phyloP scores from a whole-genome alignment of 2,329 filamentous ascomycete genomes.

The Aschersonia sp. region DNA sequence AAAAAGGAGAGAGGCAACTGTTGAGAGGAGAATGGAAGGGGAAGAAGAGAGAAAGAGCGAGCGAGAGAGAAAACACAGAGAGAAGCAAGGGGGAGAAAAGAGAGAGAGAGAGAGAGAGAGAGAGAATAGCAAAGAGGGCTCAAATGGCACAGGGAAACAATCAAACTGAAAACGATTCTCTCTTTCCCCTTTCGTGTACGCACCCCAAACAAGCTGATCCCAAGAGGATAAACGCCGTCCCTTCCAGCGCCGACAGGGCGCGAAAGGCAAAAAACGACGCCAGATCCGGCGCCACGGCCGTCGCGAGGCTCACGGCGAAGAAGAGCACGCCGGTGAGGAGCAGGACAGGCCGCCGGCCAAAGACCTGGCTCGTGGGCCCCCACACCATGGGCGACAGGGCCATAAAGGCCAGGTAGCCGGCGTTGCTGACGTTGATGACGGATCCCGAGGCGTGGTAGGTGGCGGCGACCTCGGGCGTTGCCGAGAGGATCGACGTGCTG shows the following conservation, averaged over 20 bases:
- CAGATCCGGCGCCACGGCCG: conserved; percentile 57
- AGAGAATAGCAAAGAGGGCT: too few species aligned
- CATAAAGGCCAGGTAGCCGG: conserved; percentile 63
- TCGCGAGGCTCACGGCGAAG: conserved; percentile 54
- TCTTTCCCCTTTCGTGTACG: conserved; percentile 9
- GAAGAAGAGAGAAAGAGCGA: too few species aligned
- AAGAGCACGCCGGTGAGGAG: conserved; percentile 48
- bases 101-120: too few species aligned
- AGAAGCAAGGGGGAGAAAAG: too few species aligned
- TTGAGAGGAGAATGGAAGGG: too few species aligned
- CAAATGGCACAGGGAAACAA: too few species aligned
- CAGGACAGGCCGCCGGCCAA: conserved; percentile 41
- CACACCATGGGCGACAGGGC: conserved; percentile 55
- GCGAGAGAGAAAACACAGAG: too few species aligned
- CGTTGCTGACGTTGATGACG: conserved; percentile 61
- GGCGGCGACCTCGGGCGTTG: conserved; percentile 57
- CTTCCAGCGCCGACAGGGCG: conserved; percentile 59
- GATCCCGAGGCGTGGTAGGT: conserved; percentile 51
- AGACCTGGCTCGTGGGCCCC: conserved; percentile 56
- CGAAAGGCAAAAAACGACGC: conserved; percentile 60
- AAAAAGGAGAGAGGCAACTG: too few species aligned
- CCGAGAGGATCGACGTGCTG: conserved; percentile 58
- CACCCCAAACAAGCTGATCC: conserved; percentile 54
- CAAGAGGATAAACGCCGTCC: conserved; percentile 59
- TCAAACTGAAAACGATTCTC: too few species aligned